Percentiles rank a stretch among this genome's conserved stretches.
Conservation (phyloP, 148 eudicot species). For the Rhododendron vialii region DNA sequence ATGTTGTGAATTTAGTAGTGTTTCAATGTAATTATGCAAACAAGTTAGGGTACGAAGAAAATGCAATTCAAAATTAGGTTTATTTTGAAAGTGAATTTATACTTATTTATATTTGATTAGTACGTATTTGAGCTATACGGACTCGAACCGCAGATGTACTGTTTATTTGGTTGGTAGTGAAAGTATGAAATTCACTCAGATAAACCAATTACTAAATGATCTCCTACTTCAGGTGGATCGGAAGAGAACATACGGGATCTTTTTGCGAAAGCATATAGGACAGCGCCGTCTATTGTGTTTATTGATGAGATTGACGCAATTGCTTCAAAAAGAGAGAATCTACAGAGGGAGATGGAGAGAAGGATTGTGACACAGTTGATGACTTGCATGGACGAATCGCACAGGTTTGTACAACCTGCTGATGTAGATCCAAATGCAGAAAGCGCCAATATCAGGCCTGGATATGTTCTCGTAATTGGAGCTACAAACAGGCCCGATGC, state of each 20-base stretch:
- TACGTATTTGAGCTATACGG: too few relatives aligned
- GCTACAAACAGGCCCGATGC: slow-evolving; percentile 95
- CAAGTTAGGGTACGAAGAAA: background rate
- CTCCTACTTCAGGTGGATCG: slow-evolving; percentile 54
- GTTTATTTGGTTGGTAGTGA: background rate
- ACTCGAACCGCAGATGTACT: too few relatives aligned
- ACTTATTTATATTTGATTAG: too few relatives aligned
- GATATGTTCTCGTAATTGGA: slow-evolving; percentile 78
- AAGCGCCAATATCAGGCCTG: slow-evolving; percentile 28
- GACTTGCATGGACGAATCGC: slow-evolving; percentile 91
- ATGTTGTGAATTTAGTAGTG: background rate
- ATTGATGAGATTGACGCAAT: slow-evolving; percentile 98
- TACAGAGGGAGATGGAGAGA: slow-evolving; percentile 82
- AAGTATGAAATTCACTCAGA: too few relatives aligned
- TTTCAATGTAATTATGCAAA: background rate
- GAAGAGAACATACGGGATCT: slow-evolving; percentile 83
- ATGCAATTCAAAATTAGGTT: background rate
- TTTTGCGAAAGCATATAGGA: slow-evolving; percentile 76
- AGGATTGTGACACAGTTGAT: slow-evolving; percentile 89
- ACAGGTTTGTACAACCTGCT: slow-evolving; percentile 32
- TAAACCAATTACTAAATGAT: background rate
- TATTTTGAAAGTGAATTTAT: too few relatives aligned
- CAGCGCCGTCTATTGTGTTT: slow-evolving; percentile 93
- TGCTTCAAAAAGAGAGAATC: slow-evolving; percentile 88
- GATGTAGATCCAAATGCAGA: slow-evolving; percentile 27